These are phyloP conservation scores for Hypoxylon sp. DNA, from an alignment of 2,329 filamentous ascomycete species.

Conservation along the genomic window DNA sequence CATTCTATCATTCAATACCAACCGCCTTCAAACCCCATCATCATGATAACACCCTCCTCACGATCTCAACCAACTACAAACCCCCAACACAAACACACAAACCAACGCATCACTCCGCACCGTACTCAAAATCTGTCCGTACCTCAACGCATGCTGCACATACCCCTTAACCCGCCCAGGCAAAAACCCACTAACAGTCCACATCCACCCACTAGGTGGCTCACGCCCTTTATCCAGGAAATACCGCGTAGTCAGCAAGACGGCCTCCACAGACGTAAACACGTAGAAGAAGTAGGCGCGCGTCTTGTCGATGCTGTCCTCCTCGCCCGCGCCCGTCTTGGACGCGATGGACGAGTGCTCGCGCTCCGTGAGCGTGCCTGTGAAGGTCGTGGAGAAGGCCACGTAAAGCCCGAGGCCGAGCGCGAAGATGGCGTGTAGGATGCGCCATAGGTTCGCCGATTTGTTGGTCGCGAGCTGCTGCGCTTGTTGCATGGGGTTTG, in stretches of 20 bases:
- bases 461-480: constrained; percentile 51
- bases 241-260: constrained; percentile 79
- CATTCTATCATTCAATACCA: constrained; percentile 1
- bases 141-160: constrained; percentile 73
- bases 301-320: constrained; percentile 55
- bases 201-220: constrained; percentile 73
- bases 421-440: constrained; percentile 81
- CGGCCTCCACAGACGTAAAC: constrained; percentile 83
- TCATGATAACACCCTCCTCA: constrained; percentile 22
- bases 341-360: constrained; percentile 60
- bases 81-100: constrained; percentile 81
- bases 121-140: constrained; percentile 79
- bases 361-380: constrained; percentile 74
- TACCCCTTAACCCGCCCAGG: constrained; percentile 76
- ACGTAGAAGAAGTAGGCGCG: constrained; percentile 78
- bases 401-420: constrained; percentile 80
- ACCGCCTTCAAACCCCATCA: background rate
- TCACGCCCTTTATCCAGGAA: constrained; percentile 75
- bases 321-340: constrained; percentile 36
- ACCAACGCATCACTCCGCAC: constrained; percentile 81
- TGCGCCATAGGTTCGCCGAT: constrained; percentile 74
- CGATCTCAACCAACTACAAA: constrained; percentile 63
- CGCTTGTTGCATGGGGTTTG: constrained; percentile 36
- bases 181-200: constrained; percentile 74
- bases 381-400: constrained; percentile 76